These are phyloP conservation scores for Sporothrix protearum DNA, from an alignment of 2,329 filamentous ascomycete species.

Conservation along the genomic window DNA sequence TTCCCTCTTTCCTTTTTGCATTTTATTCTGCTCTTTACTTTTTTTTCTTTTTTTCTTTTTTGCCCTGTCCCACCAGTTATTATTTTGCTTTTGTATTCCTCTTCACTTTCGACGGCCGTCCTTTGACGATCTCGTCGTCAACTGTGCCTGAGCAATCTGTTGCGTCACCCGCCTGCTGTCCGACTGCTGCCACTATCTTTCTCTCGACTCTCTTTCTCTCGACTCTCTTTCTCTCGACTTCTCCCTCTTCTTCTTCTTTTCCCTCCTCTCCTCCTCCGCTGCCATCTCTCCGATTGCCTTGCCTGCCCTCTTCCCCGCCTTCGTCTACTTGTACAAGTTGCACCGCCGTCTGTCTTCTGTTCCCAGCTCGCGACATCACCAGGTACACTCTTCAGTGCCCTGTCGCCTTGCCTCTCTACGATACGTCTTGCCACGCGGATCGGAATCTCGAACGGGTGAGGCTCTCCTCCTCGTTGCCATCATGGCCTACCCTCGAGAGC, in stretches of 20 bases:
- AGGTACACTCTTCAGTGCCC: neutral
- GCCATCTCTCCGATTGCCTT: neutral
- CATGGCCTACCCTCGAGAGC: neutral
- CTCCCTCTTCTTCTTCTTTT: neutral
- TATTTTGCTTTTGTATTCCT: conserved; percentile 7
- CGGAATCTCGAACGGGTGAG: neutral
- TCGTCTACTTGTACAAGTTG: neutral
- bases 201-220: neutral
- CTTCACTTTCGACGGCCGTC: neutral
- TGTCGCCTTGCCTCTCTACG: too few species aligned
- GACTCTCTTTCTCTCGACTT: neutral
- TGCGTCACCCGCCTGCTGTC: neutral
- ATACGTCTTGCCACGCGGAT: neutral
- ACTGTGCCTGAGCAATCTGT: neutral
- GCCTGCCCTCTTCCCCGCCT: neutral
- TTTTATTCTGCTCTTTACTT: neutral
- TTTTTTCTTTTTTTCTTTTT: conserved; percentile 13
- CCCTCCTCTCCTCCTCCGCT: neutral
- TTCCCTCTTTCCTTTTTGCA: conserved; percentile 14
- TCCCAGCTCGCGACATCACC: neutral
- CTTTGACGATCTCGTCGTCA: neutral
- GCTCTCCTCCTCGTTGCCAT: neutral
- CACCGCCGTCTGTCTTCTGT: neutral
- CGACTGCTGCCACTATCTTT: neutral
- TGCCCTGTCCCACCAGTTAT: conserved; percentile 12